Evolutionary conservation across 805 yeast genomes (phyloP).

Genomic region (Debaryomyces tyrocola): DNA sequence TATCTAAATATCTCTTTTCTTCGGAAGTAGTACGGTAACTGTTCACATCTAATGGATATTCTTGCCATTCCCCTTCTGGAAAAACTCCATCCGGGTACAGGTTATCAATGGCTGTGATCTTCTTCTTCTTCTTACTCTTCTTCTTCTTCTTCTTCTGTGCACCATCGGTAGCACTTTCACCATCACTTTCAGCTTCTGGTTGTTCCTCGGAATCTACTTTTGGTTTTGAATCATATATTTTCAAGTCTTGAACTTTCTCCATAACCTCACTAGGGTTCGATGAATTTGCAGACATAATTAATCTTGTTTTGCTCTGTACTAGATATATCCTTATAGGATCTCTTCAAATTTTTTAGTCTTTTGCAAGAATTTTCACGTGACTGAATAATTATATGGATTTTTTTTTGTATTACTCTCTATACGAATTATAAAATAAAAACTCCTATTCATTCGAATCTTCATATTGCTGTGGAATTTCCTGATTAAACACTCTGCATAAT

Average conservation of each 20-base stretch:
- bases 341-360: no score
- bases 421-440: no score
- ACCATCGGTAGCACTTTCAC: conserved; percentile 26
- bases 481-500: no score
- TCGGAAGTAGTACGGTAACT: conserved; percentile 78
- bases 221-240: conserved; percentile 5
- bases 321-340: no score
- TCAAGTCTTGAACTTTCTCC: conserved; percentile 11
- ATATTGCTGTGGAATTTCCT: no score
- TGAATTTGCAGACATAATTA: background rate
- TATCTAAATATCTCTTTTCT: conserved; percentile 77
- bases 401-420: no score
- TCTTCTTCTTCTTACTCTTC: conserved; percentile 52
- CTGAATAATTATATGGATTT: no score
- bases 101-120: conserved; percentile 61
- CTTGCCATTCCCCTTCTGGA: conserved; percentile 88
- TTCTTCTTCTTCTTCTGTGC: conserved; percentile 34
- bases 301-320: background rate
- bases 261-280: conserved; percentile 4
- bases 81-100: conserved; percentile 69
- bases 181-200: conserved; percentile 6
- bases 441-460: no score
- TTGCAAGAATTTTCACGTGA: no score
- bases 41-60: conserved; percentile 66
- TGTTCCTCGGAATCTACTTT: background rate